Percentiles rank a stretch among this genome's conserved stretches.
These are phyloP conservation scores for Corchorus capsularis DNA, from an alignment of 345 rosid genomes.

Conservation along the genomic window DNA sequence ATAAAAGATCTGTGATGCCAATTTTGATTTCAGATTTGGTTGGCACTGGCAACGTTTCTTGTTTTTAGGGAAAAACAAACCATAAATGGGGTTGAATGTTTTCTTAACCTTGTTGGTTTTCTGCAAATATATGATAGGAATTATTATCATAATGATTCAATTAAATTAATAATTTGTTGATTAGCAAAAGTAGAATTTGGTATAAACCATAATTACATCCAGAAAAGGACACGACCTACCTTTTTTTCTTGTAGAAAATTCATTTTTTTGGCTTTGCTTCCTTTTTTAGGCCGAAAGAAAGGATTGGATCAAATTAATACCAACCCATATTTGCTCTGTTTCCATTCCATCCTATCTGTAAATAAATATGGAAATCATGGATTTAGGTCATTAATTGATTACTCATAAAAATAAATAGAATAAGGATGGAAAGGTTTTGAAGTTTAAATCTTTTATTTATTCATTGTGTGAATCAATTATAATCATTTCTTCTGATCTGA, in stretches of 20 bases:
- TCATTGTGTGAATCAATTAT: not conserved
- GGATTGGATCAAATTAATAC: not conserved
- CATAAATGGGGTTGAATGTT: constrained; percentile 7
- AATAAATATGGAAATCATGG: not conserved
- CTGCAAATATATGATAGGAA: not conserved
- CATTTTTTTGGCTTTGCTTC: not conserved
- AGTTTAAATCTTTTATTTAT: not conserved
- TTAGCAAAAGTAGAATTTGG: not conserved
- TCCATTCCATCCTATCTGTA: not conserved
- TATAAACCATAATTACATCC: not conserved
- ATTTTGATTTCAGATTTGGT: not conserved
- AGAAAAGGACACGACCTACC: not conserved
- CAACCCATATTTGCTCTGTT: not conserved
- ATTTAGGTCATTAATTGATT: not conserved
- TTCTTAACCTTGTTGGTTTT: not conserved
- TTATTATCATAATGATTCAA: not conserved
- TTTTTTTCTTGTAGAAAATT: not conserved
- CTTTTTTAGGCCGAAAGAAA: not conserved
- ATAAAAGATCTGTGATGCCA: not conserved
- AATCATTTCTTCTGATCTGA: no score
- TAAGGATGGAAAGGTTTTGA: not conserved
- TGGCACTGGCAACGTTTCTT: not conserved
- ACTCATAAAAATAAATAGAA: not conserved
- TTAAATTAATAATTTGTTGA: not conserved
- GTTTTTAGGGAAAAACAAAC: constrained; percentile 10